A percentile compares a stretch with the other conserved stretches of the same genome.
Evolutionary conservation across 2,329 filamentous ascomycete species (phyloP).

Genomic region (Phialophora tarda): DNA sequence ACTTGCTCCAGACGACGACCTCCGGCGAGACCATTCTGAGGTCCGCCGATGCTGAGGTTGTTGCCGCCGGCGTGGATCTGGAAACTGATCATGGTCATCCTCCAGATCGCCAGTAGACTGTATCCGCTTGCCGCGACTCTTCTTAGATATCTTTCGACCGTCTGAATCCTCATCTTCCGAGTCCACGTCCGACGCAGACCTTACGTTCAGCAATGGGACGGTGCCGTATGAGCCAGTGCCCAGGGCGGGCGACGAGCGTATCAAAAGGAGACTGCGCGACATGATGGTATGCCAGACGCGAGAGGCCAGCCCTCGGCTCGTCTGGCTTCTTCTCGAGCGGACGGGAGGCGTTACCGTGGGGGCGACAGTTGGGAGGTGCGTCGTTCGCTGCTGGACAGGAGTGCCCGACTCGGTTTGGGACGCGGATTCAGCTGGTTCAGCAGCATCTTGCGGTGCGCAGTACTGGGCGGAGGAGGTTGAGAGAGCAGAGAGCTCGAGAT

Average conservation of each 20-base stretch:
- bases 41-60: conserved; percentile 16
- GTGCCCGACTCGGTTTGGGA: conserved; percentile 22
- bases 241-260: conserved; percentile 65
- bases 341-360: conserved; percentile 23
- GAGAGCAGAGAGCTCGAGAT: conserved; percentile 29
- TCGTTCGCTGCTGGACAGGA: conserved; percentile 20
- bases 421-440: conserved; percentile 18
- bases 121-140: conserved; percentile 31
- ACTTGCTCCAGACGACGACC: conserved; percentile 42
- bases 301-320: conserved; percentile 21
- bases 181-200: conserved; percentile 19
- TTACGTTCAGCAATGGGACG: conserved; percentile 47
- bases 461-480: conserved; percentile 12
- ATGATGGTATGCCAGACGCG: conserved; percentile 44
- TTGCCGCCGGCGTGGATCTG: conserved; percentile 23
- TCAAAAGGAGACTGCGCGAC: conserved; percentile 59
- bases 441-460: conserved; percentile 32
- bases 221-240: conserved; percentile 68
- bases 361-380: conserved; percentile 12
- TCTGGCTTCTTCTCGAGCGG: conserved; percentile 7
- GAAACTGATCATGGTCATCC: conserved; percentile 20
- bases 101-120: conserved; percentile 26
- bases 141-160: conserved; percentile 11
- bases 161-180: conserved; percentile 41
- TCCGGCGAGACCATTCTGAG: conserved; percentile 32